These are phyloP conservation scores for Penicillium sp. DNA, from an alignment of 2,329 filamentous ascomycete genomes.

Conservation along the genomic window DNA sequence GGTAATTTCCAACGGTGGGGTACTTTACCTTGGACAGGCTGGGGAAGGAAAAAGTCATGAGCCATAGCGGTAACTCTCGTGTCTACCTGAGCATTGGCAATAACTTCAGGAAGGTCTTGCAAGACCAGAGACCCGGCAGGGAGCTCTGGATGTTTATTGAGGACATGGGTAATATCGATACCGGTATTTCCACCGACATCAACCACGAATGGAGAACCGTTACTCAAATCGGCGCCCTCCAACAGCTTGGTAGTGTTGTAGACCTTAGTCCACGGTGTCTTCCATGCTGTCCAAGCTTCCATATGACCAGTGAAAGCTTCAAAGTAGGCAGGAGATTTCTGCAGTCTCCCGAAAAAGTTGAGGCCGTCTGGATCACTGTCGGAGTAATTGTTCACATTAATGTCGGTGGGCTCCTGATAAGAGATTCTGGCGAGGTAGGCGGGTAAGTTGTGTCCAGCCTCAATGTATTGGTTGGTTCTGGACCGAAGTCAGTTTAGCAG, in stretches of 20 bases:
- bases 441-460: background rate
- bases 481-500: background rate
- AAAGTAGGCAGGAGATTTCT: background rate
- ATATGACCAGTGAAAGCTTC: background rate
- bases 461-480: background rate
- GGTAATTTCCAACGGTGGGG: too few relatives aligned
- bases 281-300: background rate
- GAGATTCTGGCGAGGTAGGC: background rate
- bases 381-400: background rate
- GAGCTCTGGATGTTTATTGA: background rate
- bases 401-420: background rate
- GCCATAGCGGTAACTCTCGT: slow-evolving; percentile 24
- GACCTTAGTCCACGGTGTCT: background rate
- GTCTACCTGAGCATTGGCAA: slow-evolving; percentile 27
- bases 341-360: background rate
- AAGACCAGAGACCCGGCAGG: background rate
- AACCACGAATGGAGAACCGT: background rate
- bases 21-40: slow-evolving; percentile 25
- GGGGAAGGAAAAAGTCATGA: slow-evolving; percentile 30
- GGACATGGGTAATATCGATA: background rate
- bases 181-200: background rate
- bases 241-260: background rate
- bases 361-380: background rate
- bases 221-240: background rate
- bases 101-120: slow-evolving; percentile 23